Evolutionary conservation across 345 rosid genomes (phyloP).

Genomic region (Citropsis articulata): DNA sequence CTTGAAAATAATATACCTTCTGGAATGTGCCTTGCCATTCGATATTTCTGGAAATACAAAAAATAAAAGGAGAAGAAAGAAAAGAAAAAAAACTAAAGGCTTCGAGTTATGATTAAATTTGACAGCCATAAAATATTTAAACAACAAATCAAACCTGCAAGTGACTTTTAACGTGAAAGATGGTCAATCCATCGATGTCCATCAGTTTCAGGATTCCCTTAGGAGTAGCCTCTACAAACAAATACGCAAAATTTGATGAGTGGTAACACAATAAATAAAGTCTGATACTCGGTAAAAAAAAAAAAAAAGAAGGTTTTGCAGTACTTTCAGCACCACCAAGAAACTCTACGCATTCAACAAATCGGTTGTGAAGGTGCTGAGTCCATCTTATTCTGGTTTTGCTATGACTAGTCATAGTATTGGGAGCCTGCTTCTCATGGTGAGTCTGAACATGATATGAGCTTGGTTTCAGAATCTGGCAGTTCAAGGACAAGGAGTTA

Average conservation of each 20-base stretch:
- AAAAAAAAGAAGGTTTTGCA: too few species aligned
- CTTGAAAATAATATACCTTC: constrained; percentile 26
- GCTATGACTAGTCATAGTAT: not conserved
- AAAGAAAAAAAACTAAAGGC: not conserved
- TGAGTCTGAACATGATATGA: not conserved
- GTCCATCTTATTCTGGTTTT: constrained; percentile 35
- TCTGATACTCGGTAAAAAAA: too few species aligned
- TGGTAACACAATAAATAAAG: too few species aligned
- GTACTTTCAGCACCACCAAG: constrained; percentile 35
- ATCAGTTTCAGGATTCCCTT: constrained; percentile 31
- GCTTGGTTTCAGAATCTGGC: constrained; percentile 6
- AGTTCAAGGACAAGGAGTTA: not conserved
- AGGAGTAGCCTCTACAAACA: constrained; percentile 32
- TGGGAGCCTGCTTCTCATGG: too few species aligned
- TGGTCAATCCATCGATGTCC: constrained; percentile 26
- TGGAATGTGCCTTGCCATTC: constrained; percentile 14
- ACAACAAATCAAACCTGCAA: constrained; percentile 24
- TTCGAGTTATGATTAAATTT: not conserved
- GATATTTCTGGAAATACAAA: constrained; percentile 20
- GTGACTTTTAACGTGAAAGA: constrained; percentile 36
- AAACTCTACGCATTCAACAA: constrained; percentile 29
- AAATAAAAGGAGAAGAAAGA: not conserved
- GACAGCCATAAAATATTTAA: too few species aligned
- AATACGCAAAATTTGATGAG: too few species aligned
- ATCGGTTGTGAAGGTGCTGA: constrained; percentile 31